Evolutionary conservation across 305 asterid genomes (phyloP).

Genomic region (Fraxinus xanthoxyloides): DNA sequence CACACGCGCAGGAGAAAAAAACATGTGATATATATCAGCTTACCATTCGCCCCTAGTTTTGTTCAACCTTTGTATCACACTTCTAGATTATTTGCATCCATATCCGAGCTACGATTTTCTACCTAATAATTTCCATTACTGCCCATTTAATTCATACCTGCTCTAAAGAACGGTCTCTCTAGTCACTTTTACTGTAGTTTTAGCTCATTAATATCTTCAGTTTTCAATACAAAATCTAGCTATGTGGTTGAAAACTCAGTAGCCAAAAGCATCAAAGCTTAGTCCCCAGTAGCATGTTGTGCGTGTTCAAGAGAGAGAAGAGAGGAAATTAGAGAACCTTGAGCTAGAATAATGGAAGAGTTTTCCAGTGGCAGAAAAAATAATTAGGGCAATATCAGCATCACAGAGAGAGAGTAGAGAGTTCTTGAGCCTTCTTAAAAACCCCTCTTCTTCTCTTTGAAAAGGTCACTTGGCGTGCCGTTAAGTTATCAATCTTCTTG

Average conservation of each 20-base stretch:
- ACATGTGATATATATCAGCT: background rate
- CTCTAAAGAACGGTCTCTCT: background rate
- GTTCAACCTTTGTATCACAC: background rate
- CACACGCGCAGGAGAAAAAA: background rate
- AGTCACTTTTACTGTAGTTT: background rate
- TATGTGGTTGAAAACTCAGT: background rate
- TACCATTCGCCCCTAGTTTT: background rate
- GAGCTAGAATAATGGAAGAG: constrained; percentile 62
- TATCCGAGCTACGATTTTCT: background rate
- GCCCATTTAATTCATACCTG: background rate
- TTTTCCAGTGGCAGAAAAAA: too few species aligned
- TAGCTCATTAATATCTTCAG: background rate
- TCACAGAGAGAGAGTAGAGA: too few species aligned
- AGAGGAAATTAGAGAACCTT: constrained; percentile 40
- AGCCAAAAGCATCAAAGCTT: background rate
- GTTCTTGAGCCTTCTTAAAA: constrained; percentile 61
- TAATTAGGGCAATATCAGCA: too few species aligned
- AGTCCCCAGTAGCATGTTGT: background rate
- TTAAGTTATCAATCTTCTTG: constrained; percentile 71
- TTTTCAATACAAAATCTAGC: background rate
- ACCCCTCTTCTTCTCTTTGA: constrained; percentile 88
- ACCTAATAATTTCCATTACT: background rate
- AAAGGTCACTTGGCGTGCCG: constrained; percentile 73
- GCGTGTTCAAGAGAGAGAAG: constrained; percentile 14
- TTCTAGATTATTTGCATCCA: background rate